Conservation (phyloP, 768 basidiomycete genomes). For the Psilocybe tampanensis region DNA sequence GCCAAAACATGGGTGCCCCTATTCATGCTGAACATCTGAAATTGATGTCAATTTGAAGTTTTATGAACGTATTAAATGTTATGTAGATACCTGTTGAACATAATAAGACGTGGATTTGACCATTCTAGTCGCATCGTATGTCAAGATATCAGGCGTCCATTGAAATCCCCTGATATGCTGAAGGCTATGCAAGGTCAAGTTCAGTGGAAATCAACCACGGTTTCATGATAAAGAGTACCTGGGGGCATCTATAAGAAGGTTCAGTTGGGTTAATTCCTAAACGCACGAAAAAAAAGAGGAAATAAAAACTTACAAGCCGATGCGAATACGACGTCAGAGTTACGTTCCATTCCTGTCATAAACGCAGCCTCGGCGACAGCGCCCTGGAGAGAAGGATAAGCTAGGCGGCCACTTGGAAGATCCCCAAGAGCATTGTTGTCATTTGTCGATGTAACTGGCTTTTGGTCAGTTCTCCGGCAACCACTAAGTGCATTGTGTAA, state of each 20-base stretch:
- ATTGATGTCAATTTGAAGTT: background rate
- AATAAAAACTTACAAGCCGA: slow-evolving; percentile 44
- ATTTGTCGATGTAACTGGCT: slow-evolving; percentile 34
- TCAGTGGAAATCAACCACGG: background rate
- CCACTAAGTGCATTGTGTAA: slow-evolving; percentile 13
- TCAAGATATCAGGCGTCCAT: slow-evolving; percentile 42
- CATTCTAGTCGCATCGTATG: slow-evolving; percentile 36
- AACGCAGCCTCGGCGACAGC: slow-evolving; percentile 57
- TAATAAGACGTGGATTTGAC: slow-evolving; percentile 40
- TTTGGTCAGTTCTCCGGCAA: background rate
- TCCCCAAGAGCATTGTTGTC: slow-evolving; percentile 28
- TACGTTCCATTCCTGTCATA: slow-evolving; percentile 62
- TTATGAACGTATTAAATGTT: background rate
- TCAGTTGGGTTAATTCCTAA: background rate
- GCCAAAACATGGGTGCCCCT: slow-evolving; percentile 34
- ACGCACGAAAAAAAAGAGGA: no score
- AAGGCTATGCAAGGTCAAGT: slow-evolving; percentile 19
- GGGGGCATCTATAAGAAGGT: slow-evolving; percentile 27
- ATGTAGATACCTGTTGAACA: slow-evolving; percentile 33
- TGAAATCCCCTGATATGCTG: slow-evolving; percentile 38
- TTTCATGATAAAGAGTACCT: slow-evolving; percentile 13
- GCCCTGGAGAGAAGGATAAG: slow-evolving; percentile 38
- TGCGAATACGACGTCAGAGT: slow-evolving; percentile 60
- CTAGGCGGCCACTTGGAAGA: slow-evolving; percentile 29
- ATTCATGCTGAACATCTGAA: slow-evolving; percentile 39